These are phyloP conservation scores for Tagetes patula DNA, from an alignment of 129 eudicot genomes.

Conservation along the genomic window DNA sequence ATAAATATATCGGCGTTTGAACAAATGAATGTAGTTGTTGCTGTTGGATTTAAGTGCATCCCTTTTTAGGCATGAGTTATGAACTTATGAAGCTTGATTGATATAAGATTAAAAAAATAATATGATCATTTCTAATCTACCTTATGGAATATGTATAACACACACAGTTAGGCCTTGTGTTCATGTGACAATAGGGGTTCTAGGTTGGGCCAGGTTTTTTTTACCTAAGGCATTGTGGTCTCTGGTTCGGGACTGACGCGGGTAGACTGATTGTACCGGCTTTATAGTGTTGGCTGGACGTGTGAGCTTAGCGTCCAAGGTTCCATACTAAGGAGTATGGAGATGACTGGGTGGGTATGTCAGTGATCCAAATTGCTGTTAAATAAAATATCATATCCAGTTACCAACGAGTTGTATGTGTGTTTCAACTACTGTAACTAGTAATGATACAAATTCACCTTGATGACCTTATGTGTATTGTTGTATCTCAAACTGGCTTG, in stretches of 20 bases:
- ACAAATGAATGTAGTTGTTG: not conserved
- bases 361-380: too few species aligned
- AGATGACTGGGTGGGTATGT: too few species aligned
- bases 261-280: too few species aligned
- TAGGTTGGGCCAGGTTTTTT: too few species aligned
- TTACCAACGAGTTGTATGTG: not conserved
- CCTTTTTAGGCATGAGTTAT: not conserved
- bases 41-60: not conserved
- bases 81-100: constrained; percentile 2
- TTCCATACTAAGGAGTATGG: too few species aligned
- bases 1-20: not conserved
- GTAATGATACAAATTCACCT: not conserved
- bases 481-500: not conserved
- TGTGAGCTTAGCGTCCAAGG: too few species aligned
- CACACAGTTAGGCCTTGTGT: too few species aligned
- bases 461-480: not conserved
- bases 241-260: too few species aligned
- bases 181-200: too few species aligned
- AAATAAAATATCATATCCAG: not conserved
- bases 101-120: not conserved
- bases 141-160: not conserved
- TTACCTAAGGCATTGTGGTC: too few species aligned
- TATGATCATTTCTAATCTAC: not conserved
- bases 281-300: too few species aligned
- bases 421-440: not conserved